Base-by-base conservation (phyloP, 306 rosid genomes). In the Prosopis cineraria region DNA sequence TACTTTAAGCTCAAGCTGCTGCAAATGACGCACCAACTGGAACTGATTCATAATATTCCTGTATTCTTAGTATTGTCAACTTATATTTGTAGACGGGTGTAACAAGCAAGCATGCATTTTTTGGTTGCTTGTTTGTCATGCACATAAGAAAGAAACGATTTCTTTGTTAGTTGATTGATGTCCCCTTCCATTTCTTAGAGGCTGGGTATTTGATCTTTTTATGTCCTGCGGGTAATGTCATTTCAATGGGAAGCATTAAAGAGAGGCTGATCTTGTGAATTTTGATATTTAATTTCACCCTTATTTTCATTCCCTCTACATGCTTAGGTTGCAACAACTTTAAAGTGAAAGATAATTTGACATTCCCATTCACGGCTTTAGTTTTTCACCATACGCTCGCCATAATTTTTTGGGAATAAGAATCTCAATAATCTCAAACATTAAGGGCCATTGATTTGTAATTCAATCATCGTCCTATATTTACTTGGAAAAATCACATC, bases 1-100 rank as follows among this genome's bases (percentile, higher is more conserved):
- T n/a, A n/a, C n/a, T n/a, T n/a, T n/a, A 94, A n/a, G n/a, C 81
- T 9, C 96, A 89, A 79, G 85, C 39, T 78, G 70, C 91, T 74
- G 83, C 87, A 64, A 44, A 81, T 19, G 84, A 85, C 71, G 75
- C 83, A 34, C 19, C n/a, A n/a, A n/a, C n/a, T n/a, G n/a, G 76
- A 59, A 59, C 76, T 12, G 82, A 88, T 73, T 89, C 97, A 72
- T 88, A 73, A 37, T 53, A 30, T 60, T 66, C 36, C 36, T 37
- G 20, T 70, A 22, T 53, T n/a, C n/a, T 53, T n/a, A 9, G 56
- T 52, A 52, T 52, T 7, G 59, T 52, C 29, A 52, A n/a, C 27
- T 7, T 52, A 27, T 52, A 10, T 52, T n/a, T 27, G 24, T 29
- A 2, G 0, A 1, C 9, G 62, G 33, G 6, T 25, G 63, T 24